Conservation (phyloP, 495 filamentous ascomycete species). For the Halenospora varia region DNA sequence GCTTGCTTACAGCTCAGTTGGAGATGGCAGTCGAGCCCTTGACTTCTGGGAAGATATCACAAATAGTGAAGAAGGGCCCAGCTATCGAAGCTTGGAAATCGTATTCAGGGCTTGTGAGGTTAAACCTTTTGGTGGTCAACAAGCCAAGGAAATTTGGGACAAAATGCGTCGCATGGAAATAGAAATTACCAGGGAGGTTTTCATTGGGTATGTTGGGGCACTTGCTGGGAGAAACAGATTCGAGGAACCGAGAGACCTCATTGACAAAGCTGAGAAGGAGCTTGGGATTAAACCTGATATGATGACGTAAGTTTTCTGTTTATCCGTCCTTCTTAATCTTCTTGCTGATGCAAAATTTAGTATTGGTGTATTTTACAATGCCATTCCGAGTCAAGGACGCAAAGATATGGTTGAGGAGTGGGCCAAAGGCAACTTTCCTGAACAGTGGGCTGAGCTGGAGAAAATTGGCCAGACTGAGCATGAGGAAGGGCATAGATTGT, state of each 20-base stretch:
- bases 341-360: slow-evolving; percentile 33
- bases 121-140: slow-evolving; percentile 53
- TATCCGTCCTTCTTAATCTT: not conserved
- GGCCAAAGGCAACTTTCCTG: slow-evolving; percentile 62
- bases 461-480: slow-evolving; percentile 36
- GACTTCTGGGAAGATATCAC: slow-evolving; percentile 80
- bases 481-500: slow-evolving; percentile 28
- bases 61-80: slow-evolving; percentile 74
- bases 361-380: slow-evolving; percentile 70
- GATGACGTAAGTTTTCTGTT: slow-evolving; percentile 59
- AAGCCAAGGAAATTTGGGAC: slow-evolving; percentile 69
- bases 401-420: slow-evolving; percentile 69
- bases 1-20: slow-evolving; percentile 72
- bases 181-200: slow-evolving; percentile 65
- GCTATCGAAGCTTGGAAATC: slow-evolving; percentile 69
- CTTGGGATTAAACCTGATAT: slow-evolving; percentile 60
- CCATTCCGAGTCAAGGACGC: slow-evolving; percentile 50
- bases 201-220: slow-evolving; percentile 68
- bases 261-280: slow-evolving; percentile 60
- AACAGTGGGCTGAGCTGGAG: slow-evolving; percentile 61
- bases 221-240: slow-evolving; percentile 65
- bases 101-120: slow-evolving; percentile 73
- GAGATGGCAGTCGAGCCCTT: slow-evolving; percentile 57
- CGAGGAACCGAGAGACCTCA: slow-evolving; percentile 56
- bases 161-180: slow-evolving; percentile 73